Conservation (phyloP, 1,284 basidiomycete species). For the Boletus sp. region DNA sequence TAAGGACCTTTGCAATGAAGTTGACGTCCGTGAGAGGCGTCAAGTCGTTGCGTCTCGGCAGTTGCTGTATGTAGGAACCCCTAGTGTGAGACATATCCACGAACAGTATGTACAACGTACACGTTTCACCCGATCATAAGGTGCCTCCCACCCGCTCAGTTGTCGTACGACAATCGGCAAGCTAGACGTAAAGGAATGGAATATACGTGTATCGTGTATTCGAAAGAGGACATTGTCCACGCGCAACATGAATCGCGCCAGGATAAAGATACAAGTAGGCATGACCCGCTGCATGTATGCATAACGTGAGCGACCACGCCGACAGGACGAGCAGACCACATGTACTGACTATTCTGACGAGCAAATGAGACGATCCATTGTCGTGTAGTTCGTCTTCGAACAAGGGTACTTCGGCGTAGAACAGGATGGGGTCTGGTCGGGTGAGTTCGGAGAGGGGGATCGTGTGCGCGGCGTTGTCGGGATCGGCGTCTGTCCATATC, state of each 20-base stretch:
- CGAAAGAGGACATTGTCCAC: constrained; percentile 96
- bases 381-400: constrained; percentile 96
- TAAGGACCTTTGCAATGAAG: constrained; percentile 78
- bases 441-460: constrained; percentile 83
- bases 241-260: constrained; percentile 88
- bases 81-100: constrained; percentile 2
- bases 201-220: constrained; percentile 83
- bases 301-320: constrained; percentile 2
- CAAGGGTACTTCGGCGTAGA: constrained; percentile 88
- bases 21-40: constrained; percentile 86
- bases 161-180: constrained; percentile 75
- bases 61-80: constrained; percentile 48
- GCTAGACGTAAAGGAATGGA: constrained; percentile 70
- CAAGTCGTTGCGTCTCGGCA: constrained; percentile 81
- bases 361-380: constrained; percentile 80
- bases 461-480: constrained; percentile 47
- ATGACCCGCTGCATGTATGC: constrained; percentile 76
- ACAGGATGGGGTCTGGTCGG: constrained; percentile 90
- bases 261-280: constrained; percentile 93
- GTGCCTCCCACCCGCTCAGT: constrained; percentile 84
- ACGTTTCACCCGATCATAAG: constrained; percentile 76
- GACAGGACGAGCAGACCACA: background rate
- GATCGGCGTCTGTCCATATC: constrained; percentile 52
- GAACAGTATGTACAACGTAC: constrained; percentile 43
- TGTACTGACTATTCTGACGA: constrained; percentile 78